These are phyloP conservation scores for Eucalyptus coolabah DNA, from an alignment of 345 rosid species.

Conservation along the genomic window DNA sequence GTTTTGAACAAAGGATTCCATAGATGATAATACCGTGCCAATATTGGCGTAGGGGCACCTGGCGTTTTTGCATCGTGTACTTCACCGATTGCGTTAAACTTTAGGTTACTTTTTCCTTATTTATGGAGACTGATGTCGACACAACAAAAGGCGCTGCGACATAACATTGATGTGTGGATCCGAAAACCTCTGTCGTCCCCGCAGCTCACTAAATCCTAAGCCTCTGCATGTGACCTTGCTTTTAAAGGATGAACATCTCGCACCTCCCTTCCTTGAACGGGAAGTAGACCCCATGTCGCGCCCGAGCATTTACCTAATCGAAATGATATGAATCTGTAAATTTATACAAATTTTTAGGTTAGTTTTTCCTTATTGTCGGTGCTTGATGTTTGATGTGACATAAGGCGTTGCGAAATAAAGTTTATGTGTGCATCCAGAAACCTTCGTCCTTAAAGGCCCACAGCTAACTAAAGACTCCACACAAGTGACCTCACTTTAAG, in stretches of 20 bases:
- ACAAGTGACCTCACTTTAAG: background rate
- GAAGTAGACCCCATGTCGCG: background rate
- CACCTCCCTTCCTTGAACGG: background rate
- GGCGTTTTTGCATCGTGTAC: background rate
- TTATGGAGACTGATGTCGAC: fast-evolving
- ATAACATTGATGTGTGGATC: background rate
- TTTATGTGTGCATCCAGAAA: background rate
- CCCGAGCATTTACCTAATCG: background rate
- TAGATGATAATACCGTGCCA: background rate
- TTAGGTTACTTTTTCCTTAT: background rate
- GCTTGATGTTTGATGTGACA: too few relatives aligned
- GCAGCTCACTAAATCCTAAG: background rate
- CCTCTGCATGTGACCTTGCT: background rate
- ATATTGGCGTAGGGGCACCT: background rate
- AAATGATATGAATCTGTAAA: too few relatives aligned
- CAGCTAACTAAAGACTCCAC: fast-evolving
- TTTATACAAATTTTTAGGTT: too few relatives aligned
- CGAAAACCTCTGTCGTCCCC: background rate
- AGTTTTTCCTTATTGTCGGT: fast-evolving
- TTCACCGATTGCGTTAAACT: too few relatives aligned
- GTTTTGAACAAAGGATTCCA: background rate
- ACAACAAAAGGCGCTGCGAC: fast-evolving
- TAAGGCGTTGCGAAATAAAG: background rate
- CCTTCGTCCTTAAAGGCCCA: background rate
- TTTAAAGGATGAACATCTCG: background rate